A percentile compares a stretch with the other conserved stretches of the same genome.
These are phyloP conservation scores for Alternaria angustiovoidea DNA, from an alignment of 2,329 filamentous ascomycete genomes.

Conservation along the genomic window DNA sequence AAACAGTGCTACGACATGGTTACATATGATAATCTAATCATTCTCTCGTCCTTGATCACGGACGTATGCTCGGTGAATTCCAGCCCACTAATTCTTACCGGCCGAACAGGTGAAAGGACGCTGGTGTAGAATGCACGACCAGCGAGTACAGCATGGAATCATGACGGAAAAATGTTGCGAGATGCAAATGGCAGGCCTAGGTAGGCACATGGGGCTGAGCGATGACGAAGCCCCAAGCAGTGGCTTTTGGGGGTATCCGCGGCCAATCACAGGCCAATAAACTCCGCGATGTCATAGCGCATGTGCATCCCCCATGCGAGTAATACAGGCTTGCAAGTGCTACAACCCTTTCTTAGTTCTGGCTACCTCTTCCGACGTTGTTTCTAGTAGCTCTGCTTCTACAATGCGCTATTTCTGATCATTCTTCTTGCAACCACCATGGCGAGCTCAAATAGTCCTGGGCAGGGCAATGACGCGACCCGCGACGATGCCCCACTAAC, in stretches of 20 bases:
- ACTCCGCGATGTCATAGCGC: constrained; percentile 21
- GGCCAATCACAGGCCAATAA: constrained; percentile 18
- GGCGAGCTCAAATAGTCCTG: constrained; percentile 31
- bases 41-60: neutral
- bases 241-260: constrained; percentile 3
- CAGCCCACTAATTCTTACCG: neutral
- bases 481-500: constrained; percentile 31
- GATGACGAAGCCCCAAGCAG: constrained; percentile 21
- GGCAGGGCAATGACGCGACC: constrained; percentile 23
- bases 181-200: neutral
- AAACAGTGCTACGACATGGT: neutral
- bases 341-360: neutral
- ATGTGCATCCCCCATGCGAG: neutral
- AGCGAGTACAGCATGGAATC: neutral
- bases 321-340: constrained; percentile 14
- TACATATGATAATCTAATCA: neutral
- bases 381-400: neutral
- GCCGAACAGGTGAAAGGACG: neutral
- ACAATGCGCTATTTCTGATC: constrained; percentile 9
- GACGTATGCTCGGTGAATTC: neutral
- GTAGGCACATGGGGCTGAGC: constrained; percentile 8
- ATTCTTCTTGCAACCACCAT: constrained; percentile 16
- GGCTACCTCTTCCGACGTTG: neutral
- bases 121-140: neutral
- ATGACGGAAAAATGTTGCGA: neutral